These are phyloP conservation scores for Solanum bulbocastanum DNA, from an alignment of 257 asterid species.

Conservation along the genomic window DNA sequence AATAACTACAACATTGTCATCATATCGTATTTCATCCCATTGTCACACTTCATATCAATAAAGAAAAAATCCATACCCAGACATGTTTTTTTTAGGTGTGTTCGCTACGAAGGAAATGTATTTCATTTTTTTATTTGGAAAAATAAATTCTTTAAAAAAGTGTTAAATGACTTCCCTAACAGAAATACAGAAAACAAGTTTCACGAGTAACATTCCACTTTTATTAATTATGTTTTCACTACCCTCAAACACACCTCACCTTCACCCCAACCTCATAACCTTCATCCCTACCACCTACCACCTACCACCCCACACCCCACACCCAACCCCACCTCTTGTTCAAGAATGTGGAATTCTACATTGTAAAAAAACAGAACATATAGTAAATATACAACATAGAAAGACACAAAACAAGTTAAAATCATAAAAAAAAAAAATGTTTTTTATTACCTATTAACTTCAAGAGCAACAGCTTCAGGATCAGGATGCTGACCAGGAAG, in stretches of 20 bases:
- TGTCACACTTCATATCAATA: not conserved
- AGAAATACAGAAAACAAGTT: not conserved
- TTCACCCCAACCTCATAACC: not conserved
- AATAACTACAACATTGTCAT: not conserved
- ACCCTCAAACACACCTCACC: not conserved
- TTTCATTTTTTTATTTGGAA: not conserved
- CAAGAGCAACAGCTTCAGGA: conserved; percentile 33
- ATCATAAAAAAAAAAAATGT: not conserved
- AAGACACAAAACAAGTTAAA: not conserved
- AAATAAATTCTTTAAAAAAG: not conserved
- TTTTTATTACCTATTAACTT: conserved; percentile 18
- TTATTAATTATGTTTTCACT: not conserved
- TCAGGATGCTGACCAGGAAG: conserved; percentile 41
- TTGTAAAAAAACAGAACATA: not conserved
- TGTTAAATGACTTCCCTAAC: fast-evolving
- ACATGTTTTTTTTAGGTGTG: not conserved
- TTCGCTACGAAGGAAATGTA: too few relatives aligned
- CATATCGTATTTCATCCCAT: not conserved
- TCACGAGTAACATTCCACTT: fast-evolving
- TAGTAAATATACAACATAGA: not conserved
- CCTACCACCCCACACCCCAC: not conserved
- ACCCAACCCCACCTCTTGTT: not conserved
- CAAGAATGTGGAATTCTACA: not conserved
- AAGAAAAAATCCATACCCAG: not conserved
- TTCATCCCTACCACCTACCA: not conserved